Evolutionary conservation across 1,284 basidiomycete species (phyloP).

Genomic region (Phellopilus nigrolimitatus): DNA sequence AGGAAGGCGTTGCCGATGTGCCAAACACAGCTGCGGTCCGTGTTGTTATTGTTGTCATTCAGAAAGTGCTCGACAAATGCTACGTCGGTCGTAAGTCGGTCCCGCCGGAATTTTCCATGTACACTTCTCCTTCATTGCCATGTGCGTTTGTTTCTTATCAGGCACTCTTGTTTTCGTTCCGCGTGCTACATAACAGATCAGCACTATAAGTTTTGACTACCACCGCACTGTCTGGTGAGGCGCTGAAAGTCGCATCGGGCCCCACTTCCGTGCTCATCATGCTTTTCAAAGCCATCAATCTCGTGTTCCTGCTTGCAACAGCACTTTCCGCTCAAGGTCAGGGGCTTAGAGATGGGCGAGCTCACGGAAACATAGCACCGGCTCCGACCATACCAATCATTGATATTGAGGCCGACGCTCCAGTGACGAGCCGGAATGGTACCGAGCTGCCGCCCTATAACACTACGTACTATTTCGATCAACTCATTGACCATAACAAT

Average conservation of each 20-base stretch:
- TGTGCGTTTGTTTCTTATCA: not conserved
- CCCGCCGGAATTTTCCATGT: not conserved
- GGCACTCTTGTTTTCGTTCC: not conserved
- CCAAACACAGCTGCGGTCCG: no score
- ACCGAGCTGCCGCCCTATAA: slow-evolving; percentile 33
- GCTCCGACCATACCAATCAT: slow-evolving; percentile 35
- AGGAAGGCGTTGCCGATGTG: no score
- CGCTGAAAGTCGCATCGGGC: not conserved
- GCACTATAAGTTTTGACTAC: not conserved
- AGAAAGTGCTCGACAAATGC: no score
- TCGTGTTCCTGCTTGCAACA: not conserved
- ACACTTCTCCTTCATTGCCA: not conserved
- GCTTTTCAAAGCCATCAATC: not conserved
- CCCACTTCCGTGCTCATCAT: not conserved
- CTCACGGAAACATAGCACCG: slow-evolving; percentile 36
- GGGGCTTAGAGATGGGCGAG: slow-evolving; percentile 18
- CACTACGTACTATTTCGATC: slow-evolving; percentile 60
- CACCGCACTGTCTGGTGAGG: not conserved
- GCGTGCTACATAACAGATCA: not conserved
- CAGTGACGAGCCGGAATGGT: slow-evolving; percentile 42
- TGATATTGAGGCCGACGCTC: slow-evolving; percentile 24
- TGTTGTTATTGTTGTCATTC: no score
- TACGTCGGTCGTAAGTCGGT: no score
- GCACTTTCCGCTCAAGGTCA: not conserved
- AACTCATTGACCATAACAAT: slow-evolving; percentile 68